Conservation (phyloP, 31 red algal species). For the Endocladia muricata region DNA sequence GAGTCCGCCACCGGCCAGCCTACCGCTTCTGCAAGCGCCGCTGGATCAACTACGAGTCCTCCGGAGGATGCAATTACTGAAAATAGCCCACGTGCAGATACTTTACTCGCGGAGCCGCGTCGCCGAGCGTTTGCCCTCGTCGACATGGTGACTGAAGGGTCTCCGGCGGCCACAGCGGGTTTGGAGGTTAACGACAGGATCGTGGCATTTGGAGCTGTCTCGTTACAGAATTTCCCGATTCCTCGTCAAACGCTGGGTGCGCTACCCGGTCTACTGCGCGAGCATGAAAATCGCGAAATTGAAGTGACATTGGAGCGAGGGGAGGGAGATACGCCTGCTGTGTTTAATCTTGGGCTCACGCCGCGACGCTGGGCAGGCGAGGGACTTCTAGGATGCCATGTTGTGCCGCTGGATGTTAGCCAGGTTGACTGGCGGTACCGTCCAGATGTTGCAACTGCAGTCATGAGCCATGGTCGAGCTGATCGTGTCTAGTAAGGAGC, state of each 20-base stretch:
- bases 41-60: neutral
- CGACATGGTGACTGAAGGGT: constrained; percentile 52
- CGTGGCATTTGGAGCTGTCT: constrained; percentile 61
- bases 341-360: constrained; percentile 37
- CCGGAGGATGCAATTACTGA: neutral
- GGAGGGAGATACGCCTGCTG: neutral
- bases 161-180: constrained; percentile 70
- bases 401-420: constrained; percentile 40
- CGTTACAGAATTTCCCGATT: constrained; percentile 30
- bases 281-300: constrained; percentile 35
- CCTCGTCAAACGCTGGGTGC: constrained; percentile 36
- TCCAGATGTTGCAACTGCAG: constrained; percentile 66
- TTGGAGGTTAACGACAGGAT: constrained; percentile 60
- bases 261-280: constrained; percentile 38
- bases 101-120: neutral
- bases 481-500: neutral
- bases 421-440: constrained; percentile 47
- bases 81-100: neutral
- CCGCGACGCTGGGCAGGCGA: constrained; percentile 58
- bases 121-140: constrained; percentile 74
- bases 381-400: constrained; percentile 81
- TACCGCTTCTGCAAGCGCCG: neutral
- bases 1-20: too few relatives aligned
- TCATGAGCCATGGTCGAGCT: neutral
- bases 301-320: constrained; percentile 32